Evolutionary conservation across 179 eudicot species (phyloP), one percentile per base, ranked within the genome.

Genomic region (Beta lomatogona): DNA sequence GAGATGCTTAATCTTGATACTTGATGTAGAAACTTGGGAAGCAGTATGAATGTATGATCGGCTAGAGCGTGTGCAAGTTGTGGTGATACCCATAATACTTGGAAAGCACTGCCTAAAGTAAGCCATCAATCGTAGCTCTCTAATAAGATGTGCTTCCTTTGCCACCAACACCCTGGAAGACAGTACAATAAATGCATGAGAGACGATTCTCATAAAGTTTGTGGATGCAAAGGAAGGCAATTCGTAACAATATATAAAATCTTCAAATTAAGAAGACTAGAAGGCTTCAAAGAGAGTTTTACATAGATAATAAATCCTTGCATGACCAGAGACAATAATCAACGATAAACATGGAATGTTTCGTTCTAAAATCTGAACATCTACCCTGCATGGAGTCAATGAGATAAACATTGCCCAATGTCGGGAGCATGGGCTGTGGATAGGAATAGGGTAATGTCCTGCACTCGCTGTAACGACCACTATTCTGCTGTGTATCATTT

Each of bases 101-200:
- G 92, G 87, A 77, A 95, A 89, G 83, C 97, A 95, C 82, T 92
- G 98, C 86, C 95, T 94, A 82, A 93, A 95, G 83, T 93, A 95
- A 78, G 94, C 94, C 86, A 86, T 91, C 73, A 93, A 79, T 67
- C 92, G 90, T 41, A 87, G 75, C 66, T 93, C 99, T 74, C 97
- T 88, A 55, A 88, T 80, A 82, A 86, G 90, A 69, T 82, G 93
- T 79, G 98, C 92, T 89, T 92, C 95, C 85, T 93, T 93, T 65
- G 80, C 90, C 75, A 90, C 88, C 80, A 88, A 81, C 50, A 92
- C 81, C 91, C 98, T 95, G 80, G 64, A 82, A 88, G 74, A 59
- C 70, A 78, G 59, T 44, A 41, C 21, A 75, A 57, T 19, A 31
- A 82, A 65, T 55, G 14, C 25, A 61, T 52, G 52, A 77, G 67